Conservation (phyloP, 73 alveolate genomes). For the Paramecium bursaria region DNA sequence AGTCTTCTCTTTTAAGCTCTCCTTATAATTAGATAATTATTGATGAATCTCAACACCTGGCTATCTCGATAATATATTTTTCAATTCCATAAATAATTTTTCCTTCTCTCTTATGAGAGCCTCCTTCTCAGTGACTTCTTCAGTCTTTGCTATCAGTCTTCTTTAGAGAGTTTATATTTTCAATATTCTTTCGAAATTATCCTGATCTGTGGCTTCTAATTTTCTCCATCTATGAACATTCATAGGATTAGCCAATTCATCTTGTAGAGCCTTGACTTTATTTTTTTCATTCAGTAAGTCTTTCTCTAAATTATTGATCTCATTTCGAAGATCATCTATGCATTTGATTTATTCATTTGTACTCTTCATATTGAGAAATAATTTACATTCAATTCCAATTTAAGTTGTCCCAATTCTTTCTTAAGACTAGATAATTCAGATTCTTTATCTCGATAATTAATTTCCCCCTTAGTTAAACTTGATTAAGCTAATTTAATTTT, state of each 20-base stretch:
- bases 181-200: slow-evolving; percentile 80
- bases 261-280: slow-evolving; percentile 90
- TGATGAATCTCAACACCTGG: slow-evolving; percentile 99
- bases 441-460: slow-evolving; percentile 81
- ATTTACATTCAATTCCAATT: slow-evolving; percentile 76
- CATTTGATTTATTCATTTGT: slow-evolving; percentile 81
- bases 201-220: slow-evolving; percentile 67
- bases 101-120: slow-evolving; percentile 99
- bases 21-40: slow-evolving; percentile 95
- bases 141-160: slow-evolving; percentile 99
- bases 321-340: slow-evolving; percentile 85
- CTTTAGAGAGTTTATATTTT: slow-evolving; percentile 97
- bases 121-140: slow-evolving; percentile 96
- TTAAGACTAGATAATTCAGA: slow-evolving; percentile 78
- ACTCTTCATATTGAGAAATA: slow-evolving; percentile 70
- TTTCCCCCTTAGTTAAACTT: slow-evolving; percentile 95
- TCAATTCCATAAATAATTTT: slow-evolving; percentile 98
- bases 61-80: slow-evolving; percentile 98
- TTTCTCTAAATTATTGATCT: slow-evolving; percentile 87
- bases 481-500: slow-evolving; percentile 94
- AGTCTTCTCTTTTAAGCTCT: slow-evolving; percentile 98
- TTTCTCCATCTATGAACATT: slow-evolving; percentile 97
- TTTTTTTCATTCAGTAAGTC: slow-evolving; percentile 92
- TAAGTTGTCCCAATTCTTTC: slow-evolving; percentile 77
- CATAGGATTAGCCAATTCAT: slow-evolving; percentile 96